Base-by-base conservation (phyloP, 164 flowering plant genomes). In the Stephania japonica region DNA sequence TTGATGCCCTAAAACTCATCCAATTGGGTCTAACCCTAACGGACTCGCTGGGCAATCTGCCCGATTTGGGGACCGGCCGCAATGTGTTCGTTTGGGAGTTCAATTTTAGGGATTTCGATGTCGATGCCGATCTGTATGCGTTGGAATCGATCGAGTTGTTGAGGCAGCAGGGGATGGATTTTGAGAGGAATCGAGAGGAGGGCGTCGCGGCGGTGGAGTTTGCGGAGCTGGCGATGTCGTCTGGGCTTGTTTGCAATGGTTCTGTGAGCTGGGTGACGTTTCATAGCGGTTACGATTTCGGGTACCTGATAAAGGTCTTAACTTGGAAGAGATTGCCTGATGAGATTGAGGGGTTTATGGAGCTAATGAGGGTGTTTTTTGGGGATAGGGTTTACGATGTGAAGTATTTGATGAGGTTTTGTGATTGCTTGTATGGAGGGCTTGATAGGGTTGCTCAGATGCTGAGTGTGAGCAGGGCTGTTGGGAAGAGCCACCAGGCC, bases 401-500 rank as follows among this genome's bases (percentile, higher is more conserved):
- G 38, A 88, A 88, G 77, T 82, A 88, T 69, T 4, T 87, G 79
- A 82, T 80, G 78, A 32, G 82, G 70, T 87, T 79, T 69, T 84
- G 85, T 23, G 67, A 70, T 7, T 27, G 79, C 27, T 67, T 87
- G 70, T 76, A 80, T 41, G 90, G 90, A 5, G 90, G 89, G 19
- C 70, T 88, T 69, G 86, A 87, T 69, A 77, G 85, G 68, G 73
- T 85, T 7, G 76, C 80, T 0, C 56, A 49, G 65, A n/a, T 69
- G 0, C 64, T 87, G 50, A 73, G 69, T 8, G 81, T 87, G 75
- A 76, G 80, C 23, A 82, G 90, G 74, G 77, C 77, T 5, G 78
- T 78, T 4, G 91, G 91, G 3, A 83, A 84, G 76, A 75, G 82
- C 59, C 90, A 88, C 47, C 87, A 87, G 75, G 92, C 92, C 24